Evolutionary conservation across 768 basidiomycete genomes (phyloP), one percentile per base, ranked within the genome.

Genomic region (Auricularia sp.): DNA sequence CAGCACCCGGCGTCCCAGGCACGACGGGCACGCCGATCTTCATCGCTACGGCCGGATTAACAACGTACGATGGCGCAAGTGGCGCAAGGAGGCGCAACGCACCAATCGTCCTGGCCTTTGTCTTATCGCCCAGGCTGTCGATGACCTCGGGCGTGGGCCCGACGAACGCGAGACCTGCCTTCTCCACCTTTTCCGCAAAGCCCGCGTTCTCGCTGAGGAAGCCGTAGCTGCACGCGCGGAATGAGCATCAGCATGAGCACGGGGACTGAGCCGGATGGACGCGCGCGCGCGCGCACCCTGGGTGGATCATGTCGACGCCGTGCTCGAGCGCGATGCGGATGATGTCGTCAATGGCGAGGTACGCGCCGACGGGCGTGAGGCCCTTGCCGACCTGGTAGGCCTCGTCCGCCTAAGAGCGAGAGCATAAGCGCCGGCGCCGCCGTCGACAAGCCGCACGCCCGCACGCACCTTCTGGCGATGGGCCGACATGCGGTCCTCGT

Each of bases 261-360:
- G 35, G 8, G 34, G 63, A 63, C 12, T 62, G 18, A 61, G 35
- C 44, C 35, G 51, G 16, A 14, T 21, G 23, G 14, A 14, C 33
- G 34, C 54, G 42, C 36, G 61, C 23, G 61, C 23, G 29, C 36
- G 53, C 81, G 72, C 69, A 93, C 92, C 95, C 94, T 11, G 94
- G 97, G 77, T 98, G 97, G 73, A 99, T 98, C 97, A 99, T 98
- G 74, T 98, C 96, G 33, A 99, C 97, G 33, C 93, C 95, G 75
- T 98, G 94, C 76, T 98, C 95, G 54, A 98, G 82, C n/a, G 94
- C 93, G 68, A 94, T 88, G 67, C 87, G 80, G 77, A 99, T 94
- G 76, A 99, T 98, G 71, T 97, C 94, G 70, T 98, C 93, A 74
- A 98, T 95, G 2, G 95, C 88, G 67, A 99, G 89, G 76, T 99